phyloP scores from a whole-genome alignment of 768 basidiomycete species.

The Naganishia friedmannii region DNA sequence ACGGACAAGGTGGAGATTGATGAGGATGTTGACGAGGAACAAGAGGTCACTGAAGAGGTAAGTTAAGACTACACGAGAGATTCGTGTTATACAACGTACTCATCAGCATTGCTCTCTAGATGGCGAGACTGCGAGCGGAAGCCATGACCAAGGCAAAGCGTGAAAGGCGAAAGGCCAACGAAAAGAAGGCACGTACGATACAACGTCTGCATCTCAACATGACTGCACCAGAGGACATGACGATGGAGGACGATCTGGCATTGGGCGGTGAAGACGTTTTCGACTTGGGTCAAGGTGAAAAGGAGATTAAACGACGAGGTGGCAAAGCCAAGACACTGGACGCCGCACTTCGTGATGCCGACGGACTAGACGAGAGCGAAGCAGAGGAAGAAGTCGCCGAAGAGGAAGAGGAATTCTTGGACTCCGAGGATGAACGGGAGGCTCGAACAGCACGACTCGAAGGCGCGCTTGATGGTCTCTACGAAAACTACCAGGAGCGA shows the following conservation, averaged over 20 bases:
- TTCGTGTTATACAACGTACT: neutral
- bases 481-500: conserved; percentile 78
- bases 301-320: conserved; percentile 52
- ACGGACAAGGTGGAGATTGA: conserved; percentile 63
- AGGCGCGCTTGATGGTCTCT: conserved; percentile 80
- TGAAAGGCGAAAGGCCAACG: conserved; percentile 79
- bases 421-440: conserved; percentile 65
- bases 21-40: conserved; percentile 73
- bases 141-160: conserved; percentile 67
- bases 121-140: conserved; percentile 78
- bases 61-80: conserved; percentile 27
- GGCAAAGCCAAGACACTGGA: conserved; percentile 54
- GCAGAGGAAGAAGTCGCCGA: conserved; percentile 54
- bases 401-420: conserved; percentile 54
- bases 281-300: conserved; percentile 68
- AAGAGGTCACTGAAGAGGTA: conserved; percentile 85
- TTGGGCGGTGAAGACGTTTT: conserved; percentile 74
- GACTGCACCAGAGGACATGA: conserved; percentile 96
- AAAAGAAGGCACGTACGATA: conserved; percentile 78
- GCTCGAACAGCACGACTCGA: conserved; percentile 66
- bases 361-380: conserved; percentile 54
- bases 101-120: conserved; percentile 55
- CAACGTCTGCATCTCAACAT: conserved; percentile 95
- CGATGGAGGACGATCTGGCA: conserved; percentile 67
- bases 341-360: conserved; percentile 55